Evolutionary conservation across 192 early-diverging fungal genomes (phyloP), one percentile per base, ranked within the genome.

Genomic region (Entomortierella chlamydospora): DNA sequence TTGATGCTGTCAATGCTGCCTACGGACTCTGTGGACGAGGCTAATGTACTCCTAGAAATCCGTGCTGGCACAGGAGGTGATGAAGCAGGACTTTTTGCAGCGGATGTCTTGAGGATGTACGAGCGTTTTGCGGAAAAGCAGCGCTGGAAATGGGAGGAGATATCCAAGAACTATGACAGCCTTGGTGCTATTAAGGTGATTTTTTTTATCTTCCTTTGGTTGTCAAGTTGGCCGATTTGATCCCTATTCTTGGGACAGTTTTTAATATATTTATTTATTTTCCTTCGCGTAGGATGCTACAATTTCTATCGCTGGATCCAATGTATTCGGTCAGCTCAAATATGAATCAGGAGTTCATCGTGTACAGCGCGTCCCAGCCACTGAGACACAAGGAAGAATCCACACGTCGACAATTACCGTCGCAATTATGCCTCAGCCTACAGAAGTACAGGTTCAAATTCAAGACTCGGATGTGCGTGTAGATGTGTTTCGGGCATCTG

Each of bases 291-390:
- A 91, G 82, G 93, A 91, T 60, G 88, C 84, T 2, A 86, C 89
- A 3, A 86, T 89, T 29, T 86, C 87, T 56, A 87, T 95, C 30
- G 81, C 89, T 1, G 93, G 93, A 30, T 79, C 82, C 37, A 86
- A 85, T 51, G 93, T 93, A 51, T 94, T 95, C 79, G 90, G 93
- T 34, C 71, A 83, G 33, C 77, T 95, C 55, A 92, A 90, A 84
- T 93, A 90, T 70, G 94, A 95, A 83, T 90, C 93, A 1, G 94
- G 94, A 15, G 92, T 93, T 20, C 94, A 95, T 49, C 81, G 94
- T n/a, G 94, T 94, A 5, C 94, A 95, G 74, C 84, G 93, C 9
- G 90, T 95, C 15, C 94, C 94, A 8, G 88, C 86, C 8, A 95
- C 94, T 3, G 94, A 95, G 71, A 86, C 83, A 18, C 86, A 91